Percentiles rank a stretch among this genome's conserved stretches.
Evolutionary conservation across 176 grass and related monocot genomes (phyloP).

Genomic region (Oryza glumipatula): DNA sequence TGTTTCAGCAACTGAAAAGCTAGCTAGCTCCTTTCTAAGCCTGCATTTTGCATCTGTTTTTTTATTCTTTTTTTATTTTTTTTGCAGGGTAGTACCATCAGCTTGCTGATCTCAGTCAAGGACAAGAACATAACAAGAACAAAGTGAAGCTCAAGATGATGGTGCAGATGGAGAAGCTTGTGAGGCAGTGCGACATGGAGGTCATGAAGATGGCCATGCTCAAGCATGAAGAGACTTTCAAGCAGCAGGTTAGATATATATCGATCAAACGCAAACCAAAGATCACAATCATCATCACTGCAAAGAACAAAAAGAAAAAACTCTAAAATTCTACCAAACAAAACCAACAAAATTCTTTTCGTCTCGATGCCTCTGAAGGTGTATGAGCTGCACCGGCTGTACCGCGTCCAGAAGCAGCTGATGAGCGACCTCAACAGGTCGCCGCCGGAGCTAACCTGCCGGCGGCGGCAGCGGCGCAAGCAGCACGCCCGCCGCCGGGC

Average conservation of each 20-base stretch:
- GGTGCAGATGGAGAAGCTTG: conserved; percentile 57
- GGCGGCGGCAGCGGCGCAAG: conserved; percentile 46
- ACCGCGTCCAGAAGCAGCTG: conserved; percentile 71
- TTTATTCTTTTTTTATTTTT: neutral
- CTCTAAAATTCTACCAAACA: neutral
- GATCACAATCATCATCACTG: neutral
- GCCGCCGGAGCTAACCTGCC: conserved; percentile 34
- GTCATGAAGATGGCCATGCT: conserved; percentile 77
- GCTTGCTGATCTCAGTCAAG: neutral
- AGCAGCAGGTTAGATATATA: conserved; percentile 58
- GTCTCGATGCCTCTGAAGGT: conserved; percentile 13
- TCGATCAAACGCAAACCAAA: neutral
- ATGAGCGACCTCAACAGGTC: conserved; percentile 45
- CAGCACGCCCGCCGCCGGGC: conserved; percentile 15
- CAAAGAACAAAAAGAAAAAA: neutral
- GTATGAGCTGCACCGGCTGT: conserved; percentile 69
- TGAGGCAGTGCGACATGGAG: conserved; percentile 65
- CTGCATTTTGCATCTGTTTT: neutral
- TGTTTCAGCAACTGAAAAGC: conserved; percentile 4
- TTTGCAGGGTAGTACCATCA: neutral
- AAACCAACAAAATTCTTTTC: neutral
- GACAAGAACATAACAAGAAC: neutral
- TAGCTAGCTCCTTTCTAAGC: neutral
- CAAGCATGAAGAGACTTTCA: conserved; percentile 77
- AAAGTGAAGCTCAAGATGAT: neutral